These are phyloP conservation scores for Lactarius quietus DNA, from an alignment of 768 basidiomycete genomes.

Conservation along the genomic window DNA sequence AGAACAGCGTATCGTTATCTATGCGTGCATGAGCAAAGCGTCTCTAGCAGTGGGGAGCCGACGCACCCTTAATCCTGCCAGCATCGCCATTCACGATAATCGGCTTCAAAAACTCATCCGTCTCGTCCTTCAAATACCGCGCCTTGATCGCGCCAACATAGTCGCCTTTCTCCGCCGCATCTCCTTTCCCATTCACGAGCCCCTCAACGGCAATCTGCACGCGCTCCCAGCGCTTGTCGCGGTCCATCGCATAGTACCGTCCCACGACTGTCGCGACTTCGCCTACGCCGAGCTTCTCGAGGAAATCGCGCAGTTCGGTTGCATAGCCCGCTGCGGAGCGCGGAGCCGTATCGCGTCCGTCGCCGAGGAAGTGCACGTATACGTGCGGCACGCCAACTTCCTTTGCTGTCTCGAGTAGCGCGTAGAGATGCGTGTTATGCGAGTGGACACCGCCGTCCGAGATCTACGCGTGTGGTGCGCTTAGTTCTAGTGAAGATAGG, in stretches of 20 bases:
- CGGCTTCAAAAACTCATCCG: constrained; percentile 95
- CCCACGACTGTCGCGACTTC: constrained; percentile 83
- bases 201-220: constrained; percentile 87
- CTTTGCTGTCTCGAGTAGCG: constrained; percentile 88
- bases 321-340: constrained; percentile 75
- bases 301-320: constrained; percentile 72
- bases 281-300: constrained; percentile 72
- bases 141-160: constrained; percentile 63
- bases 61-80: constrained; percentile 73
- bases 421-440: constrained; percentile 86
- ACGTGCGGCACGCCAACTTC: constrained; percentile 78
- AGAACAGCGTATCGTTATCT: constrained; percentile 89
- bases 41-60: too few species aligned
- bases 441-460: constrained; percentile 98
- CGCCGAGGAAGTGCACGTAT: constrained; percentile 92
- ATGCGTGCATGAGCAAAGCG: not conserved
- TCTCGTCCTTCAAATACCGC: constrained; percentile 80
- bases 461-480: constrained; percentile 44
- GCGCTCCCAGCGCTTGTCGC: constrained; percentile 95
- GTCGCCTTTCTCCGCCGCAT: constrained; percentile 55
- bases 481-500: constrained; percentile 6
- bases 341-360: constrained; percentile 93
- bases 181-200: constrained; percentile 59
- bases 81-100: constrained; percentile 81
- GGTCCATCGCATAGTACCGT: constrained; percentile 95